Evolutionary conservation across 2,329 filamentous ascomycete species (phyloP).

Genomic region (Phyllosticta capitalensis): DNA sequence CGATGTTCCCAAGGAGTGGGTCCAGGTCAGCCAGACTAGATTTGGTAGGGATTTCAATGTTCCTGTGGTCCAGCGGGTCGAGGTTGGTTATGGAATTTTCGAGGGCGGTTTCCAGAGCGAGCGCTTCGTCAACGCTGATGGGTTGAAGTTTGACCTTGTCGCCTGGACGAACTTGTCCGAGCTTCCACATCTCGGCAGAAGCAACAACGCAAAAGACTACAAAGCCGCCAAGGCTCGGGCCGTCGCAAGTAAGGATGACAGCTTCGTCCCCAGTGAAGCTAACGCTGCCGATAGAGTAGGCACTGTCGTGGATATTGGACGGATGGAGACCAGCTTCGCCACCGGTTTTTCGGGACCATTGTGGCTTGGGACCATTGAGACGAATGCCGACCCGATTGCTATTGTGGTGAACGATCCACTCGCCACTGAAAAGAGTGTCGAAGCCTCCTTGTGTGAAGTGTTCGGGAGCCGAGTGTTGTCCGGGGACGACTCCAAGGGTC

Average conservation of each 20-base stretch:
- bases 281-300: neutral
- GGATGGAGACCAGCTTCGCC: neutral
- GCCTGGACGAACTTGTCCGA: neutral
- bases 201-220: neutral
- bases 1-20: neutral
- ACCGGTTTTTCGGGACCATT: neutral
- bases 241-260: neutral
- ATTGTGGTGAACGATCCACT: neutral
- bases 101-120: too few species aligned
- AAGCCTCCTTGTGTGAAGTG: neutral
- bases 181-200: neutral
- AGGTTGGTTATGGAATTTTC: too few species aligned
- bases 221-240: neutral
- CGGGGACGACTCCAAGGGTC: neutral
- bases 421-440: neutral
- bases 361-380: neutral
- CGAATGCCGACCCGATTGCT: neutral
- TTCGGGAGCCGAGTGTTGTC: neutral
- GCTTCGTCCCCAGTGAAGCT: slow-evolving; percentile 1
- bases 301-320: neutral
- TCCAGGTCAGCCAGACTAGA: too few species aligned
- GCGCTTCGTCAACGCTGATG: too few species aligned
- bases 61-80: too few species aligned
- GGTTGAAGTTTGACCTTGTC: neutral
- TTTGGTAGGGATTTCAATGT: too few species aligned